Percentiles rank a stretch among this genome's conserved stretches.
phyloP scores from a whole-genome alignment of 2,329 filamentous ascomycete species.

The Dendryphion nanum region DNA sequence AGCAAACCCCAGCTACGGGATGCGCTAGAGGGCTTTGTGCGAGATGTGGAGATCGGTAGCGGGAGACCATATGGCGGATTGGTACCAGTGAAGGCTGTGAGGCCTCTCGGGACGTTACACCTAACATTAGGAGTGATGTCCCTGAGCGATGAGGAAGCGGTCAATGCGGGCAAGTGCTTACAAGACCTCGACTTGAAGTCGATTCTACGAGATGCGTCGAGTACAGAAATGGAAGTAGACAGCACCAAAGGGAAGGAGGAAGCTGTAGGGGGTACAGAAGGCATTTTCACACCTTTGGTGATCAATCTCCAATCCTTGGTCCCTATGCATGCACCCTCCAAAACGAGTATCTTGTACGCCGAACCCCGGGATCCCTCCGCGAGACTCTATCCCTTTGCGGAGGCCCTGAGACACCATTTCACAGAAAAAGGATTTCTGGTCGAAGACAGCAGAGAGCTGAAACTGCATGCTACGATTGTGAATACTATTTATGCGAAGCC shows the following conservation, averaged over 20 bases:
- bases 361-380: slow-evolving; percentile 52
- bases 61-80: too few relatives aligned
- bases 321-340: slow-evolving; percentile 60
- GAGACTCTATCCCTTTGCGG: slow-evolving; percentile 51
- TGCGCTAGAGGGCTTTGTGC: slow-evolving; percentile 61
- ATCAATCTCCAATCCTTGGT: slow-evolving; percentile 49
- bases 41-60: slow-evolving; percentile 47
- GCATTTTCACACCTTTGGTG: slow-evolving; percentile 30
- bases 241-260: slow-evolving; percentile 5
- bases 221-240: not conserved
- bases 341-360: slow-evolving; percentile 65
- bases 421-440: slow-evolving; percentile 56
- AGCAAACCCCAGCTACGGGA: slow-evolving; percentile 65
- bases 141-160: slow-evolving; percentile 54
- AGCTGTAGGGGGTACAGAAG: slow-evolving; percentile 27
- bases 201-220: slow-evolving; percentile 36
- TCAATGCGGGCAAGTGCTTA: slow-evolving; percentile 44
- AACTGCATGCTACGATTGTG: slow-evolving; percentile 80
- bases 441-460: slow-evolving; percentile 61
- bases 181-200: slow-evolving; percentile 44
- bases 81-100: slow-evolving; percentile 65
- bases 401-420: slow-evolving; percentile 55
- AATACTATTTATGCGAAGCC: slow-evolving; percentile 85
- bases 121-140: slow-evolving; percentile 86
- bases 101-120: slow-evolving; percentile 78